Conservation (phyloP, 108 stramenopile species). For the Schizochytrium sp. region DNA sequence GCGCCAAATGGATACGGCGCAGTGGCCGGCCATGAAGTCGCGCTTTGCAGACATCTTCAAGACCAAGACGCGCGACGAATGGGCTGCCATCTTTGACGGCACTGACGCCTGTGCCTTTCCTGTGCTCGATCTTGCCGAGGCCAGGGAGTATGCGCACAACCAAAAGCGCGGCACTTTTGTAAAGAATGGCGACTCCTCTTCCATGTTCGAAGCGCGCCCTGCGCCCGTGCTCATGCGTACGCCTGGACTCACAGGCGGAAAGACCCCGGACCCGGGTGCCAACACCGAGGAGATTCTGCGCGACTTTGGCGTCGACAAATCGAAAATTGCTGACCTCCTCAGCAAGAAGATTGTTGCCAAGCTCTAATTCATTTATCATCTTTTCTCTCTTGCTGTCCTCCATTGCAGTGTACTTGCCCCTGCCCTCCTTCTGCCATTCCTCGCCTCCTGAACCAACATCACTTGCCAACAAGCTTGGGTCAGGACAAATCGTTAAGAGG, state of each 20-base stretch:
- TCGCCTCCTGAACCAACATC: too few species aligned
- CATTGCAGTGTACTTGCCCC: too few species aligned
- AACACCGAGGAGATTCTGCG: neutral
- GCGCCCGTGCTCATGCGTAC: conserved; percentile 5
- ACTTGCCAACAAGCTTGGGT: too few species aligned
- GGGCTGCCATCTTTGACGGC: conserved; percentile 1
- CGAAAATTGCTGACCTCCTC: neutral
- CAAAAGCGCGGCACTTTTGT: neutral
- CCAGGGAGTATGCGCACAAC: neutral
- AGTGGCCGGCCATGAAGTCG: neutral
- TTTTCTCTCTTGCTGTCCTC: too few species aligned
- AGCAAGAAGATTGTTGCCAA: neutral
- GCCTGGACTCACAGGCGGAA: neutral
- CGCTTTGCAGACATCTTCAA: neutral
- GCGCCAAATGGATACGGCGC: neutral
- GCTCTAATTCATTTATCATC: neutral
- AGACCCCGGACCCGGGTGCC: neutral
- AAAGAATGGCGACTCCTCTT: neutral
- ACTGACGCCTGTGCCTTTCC: neutral
- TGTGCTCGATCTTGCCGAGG: neutral
- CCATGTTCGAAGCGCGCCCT: neutral
- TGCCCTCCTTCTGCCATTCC: too few species aligned
- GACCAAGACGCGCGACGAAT: conserved; percentile 1
- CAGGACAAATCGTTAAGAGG: too few species aligned
- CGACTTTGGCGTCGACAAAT: neutral